phyloP scores from a whole-genome alignment of 768 basidiomycete genomes.

The Pisolithus microcarpus region DNA sequence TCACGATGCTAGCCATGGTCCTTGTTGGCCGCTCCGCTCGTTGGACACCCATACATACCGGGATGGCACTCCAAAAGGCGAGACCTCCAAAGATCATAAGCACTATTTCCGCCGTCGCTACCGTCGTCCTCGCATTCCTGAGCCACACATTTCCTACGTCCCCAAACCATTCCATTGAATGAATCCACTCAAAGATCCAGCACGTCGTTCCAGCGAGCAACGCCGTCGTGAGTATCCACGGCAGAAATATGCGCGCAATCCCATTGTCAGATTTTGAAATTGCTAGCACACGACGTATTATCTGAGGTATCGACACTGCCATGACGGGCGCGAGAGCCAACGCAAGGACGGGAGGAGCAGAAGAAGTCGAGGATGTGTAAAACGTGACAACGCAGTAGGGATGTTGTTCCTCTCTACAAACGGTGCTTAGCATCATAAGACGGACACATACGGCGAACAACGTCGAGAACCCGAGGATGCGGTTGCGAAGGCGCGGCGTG shows the following conservation, averaged over 20 bases:
- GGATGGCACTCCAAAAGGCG: conserved; percentile 63
- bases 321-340: conserved; percentile 51
- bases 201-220: conserved; percentile 54
- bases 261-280: conserved; percentile 73
- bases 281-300: conserved; percentile 48
- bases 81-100: conserved; percentile 48
- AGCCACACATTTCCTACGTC: conserved; percentile 36
- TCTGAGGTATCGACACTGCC: conserved; percentile 50
- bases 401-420: conserved; percentile 93
- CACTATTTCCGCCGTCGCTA: conserved; percentile 52
- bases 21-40: conserved; percentile 3
- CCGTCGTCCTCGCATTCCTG: conserved; percentile 47
- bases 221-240: conserved; percentile 45
- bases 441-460: conserved; percentile 64
- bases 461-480: conserved; percentile 66
- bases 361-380: conserved; percentile 65
- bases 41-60: conserved; percentile 67
- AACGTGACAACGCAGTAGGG: conserved; percentile 88
- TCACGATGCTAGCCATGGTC: no score
- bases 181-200: conserved; percentile 82
- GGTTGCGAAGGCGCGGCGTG: conserved; percentile 57
- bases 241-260: conserved; percentile 57
- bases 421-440: conserved; percentile 72
- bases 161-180: conserved; percentile 45
- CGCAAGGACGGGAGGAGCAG: conserved; percentile 55